phyloP scores from a whole-genome alignment of 2,329 filamentous ascomycete species.

The Trichoderma koningii region DNA sequence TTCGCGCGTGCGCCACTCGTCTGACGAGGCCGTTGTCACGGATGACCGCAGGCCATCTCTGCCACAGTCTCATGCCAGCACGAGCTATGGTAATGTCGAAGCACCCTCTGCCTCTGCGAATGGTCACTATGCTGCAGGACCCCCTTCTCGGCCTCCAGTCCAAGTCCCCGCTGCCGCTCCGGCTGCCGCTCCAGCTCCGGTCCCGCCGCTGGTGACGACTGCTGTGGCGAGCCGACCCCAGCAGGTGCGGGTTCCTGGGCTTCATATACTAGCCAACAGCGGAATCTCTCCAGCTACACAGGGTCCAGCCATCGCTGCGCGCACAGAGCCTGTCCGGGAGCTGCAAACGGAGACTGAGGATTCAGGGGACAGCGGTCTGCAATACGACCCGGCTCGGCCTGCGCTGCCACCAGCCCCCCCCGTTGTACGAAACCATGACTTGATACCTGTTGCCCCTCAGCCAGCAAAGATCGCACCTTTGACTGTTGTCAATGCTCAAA shows the following conservation, averaged over 20 bases:
- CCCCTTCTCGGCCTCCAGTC: neutral
- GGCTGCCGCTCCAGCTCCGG: slow-evolving; percentile 9
- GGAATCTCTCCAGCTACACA: slow-evolving; percentile 27
- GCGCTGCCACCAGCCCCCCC: slow-evolving; percentile 49
- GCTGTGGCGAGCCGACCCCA: slow-evolving; percentile 25
- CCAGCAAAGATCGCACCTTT: slow-evolving; percentile 68
- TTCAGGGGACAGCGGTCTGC: slow-evolving; percentile 29
- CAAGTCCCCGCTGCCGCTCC: slow-evolving; percentile 4
- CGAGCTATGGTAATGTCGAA: neutral
- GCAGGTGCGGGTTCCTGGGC: slow-evolving; percentile 37
- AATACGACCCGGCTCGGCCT: slow-evolving; percentile 30
- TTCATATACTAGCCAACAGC: slow-evolving; percentile 36
- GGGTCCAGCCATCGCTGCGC: slow-evolving; percentile 42
- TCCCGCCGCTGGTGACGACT: slow-evolving; percentile 13
- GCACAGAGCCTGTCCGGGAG: slow-evolving; percentile 46
- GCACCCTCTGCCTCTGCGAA: neutral
- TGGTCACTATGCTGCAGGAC: neutral
- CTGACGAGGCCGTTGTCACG: slow-evolving; percentile 38
- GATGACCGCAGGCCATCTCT: slow-evolving; percentile 29
- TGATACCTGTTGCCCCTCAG: slow-evolving; percentile 72
- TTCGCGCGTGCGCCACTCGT: slow-evolving; percentile 51
- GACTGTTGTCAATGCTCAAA: slow-evolving; percentile 49
- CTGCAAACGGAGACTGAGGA: slow-evolving; percentile 44
- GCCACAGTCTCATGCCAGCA: neutral
- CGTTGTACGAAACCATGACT: slow-evolving; percentile 71